Evolutionary conservation across 2,329 filamentous ascomycete species (phyloP).

Genomic region (Myotisia sp.): DNA sequence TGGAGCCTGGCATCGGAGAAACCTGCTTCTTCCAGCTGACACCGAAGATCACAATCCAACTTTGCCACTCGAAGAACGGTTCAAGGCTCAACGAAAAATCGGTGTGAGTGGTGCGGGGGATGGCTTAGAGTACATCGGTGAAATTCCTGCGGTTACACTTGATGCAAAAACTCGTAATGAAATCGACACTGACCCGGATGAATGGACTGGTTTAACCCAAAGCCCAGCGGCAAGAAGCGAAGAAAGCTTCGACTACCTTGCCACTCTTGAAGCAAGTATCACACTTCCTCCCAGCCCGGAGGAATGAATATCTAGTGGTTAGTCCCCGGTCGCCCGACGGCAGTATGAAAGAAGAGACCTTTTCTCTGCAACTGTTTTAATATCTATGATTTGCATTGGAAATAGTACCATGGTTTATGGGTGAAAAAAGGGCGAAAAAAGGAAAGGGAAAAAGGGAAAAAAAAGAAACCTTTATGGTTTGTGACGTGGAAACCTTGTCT

Average conservation of each 20-base stretch:
- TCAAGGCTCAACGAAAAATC: slow-evolving; percentile 21
- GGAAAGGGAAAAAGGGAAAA: too few species aligned
- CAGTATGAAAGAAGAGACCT: too few species aligned
- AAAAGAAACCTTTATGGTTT: too few species aligned
- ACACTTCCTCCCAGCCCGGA: slow-evolving; percentile 19
- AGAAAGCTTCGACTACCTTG: slow-evolving; percentile 35
- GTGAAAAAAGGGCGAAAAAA: too few species aligned
- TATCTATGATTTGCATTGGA: too few species aligned
- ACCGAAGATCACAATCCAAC: slow-evolving; percentile 1
- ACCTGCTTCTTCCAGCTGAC: slow-evolving; percentile 34
- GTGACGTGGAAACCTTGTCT: too few species aligned
- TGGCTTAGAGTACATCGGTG: slow-evolving; percentile 30
- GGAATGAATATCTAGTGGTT: too few species aligned
- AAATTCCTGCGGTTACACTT: slow-evolving; percentile 19
- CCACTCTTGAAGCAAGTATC: slow-evolving; percentile 32
- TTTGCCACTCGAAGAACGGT: slow-evolving; percentile 28
- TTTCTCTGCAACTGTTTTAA: too few species aligned
- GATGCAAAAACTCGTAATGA: too few species aligned
- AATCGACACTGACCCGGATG: slow-evolving; percentile 3
- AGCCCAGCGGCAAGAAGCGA: slow-evolving; percentile 31
- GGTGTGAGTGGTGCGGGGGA: slow-evolving; percentile 22
- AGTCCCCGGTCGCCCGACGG: too few species aligned
- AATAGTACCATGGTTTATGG: too few species aligned
- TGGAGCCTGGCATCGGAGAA: slow-evolving; percentile 73
- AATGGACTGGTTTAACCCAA: slow-evolving; percentile 6